Conservation (phyloP, 2,329 filamentous ascomycete species). For the Tolypocladium cylindrosporum region DNA sequence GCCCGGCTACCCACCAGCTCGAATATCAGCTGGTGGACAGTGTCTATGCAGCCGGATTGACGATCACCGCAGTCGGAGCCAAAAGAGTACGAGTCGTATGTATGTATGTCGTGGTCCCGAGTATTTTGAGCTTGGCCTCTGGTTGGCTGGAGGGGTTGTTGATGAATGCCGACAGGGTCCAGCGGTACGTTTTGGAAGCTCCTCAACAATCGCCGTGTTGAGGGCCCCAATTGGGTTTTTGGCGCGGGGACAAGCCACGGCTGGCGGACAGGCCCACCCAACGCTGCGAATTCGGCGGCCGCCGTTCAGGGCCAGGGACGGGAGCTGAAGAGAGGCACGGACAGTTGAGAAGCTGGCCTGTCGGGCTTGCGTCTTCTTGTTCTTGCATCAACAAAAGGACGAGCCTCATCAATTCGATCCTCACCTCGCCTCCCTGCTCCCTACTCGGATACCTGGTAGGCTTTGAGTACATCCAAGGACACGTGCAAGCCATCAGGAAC, state of each 20-base stretch:
- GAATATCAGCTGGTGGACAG: too few relatives aligned
- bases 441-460: too few relatives aligned
- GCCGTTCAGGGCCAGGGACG: background rate
- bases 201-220: constrained; percentile 4
- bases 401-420: background rate
- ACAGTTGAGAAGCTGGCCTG: background rate
- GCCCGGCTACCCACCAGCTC: too few relatives aligned
- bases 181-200: background rate
- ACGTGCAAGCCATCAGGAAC: background rate
- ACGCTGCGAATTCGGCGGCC: background rate
- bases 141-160: background rate
- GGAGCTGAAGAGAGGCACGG: background rate
- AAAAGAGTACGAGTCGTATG: too few relatives aligned
- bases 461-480: too few relatives aligned
- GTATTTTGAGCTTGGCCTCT: background rate
- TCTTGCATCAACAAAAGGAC: background rate
- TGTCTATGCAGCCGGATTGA: too few relatives aligned
- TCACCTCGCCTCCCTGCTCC: too few relatives aligned
- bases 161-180: background rate
- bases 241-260: background rate
- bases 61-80: too few relatives aligned
- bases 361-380: background rate
- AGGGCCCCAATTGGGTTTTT: constrained; percentile 3
- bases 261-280: background rate
- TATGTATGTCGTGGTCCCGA: too few relatives aligned